Base-by-base conservation (phyloP, 208 protist species). In the Trypanosoma mega region DNA sequence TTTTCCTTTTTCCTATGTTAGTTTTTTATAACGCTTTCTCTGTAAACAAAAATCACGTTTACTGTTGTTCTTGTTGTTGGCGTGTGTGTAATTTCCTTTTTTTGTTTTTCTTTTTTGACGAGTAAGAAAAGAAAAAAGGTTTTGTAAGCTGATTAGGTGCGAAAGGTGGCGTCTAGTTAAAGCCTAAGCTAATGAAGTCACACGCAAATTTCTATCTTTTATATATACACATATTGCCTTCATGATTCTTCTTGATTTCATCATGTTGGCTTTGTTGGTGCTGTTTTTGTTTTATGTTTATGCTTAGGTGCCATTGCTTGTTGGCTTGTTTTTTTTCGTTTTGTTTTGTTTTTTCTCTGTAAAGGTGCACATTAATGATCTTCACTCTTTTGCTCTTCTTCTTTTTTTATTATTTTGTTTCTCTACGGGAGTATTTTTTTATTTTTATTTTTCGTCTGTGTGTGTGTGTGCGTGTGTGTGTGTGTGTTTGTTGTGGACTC, bases 401-500 rank as follows among this genome's bases (percentile, higher is more conserved):
- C 14, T 50, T 30, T 50, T 50, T 24, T 50, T 50, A n/a, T 46
- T 31, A 0, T 39, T 37, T 44, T 46, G 45, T 51, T 43, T 52
- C n/a, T n/a, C n/a, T n/a, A n/a, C n/a, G n/a, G n/a, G 24, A 26
- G 21, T 11, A 8, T 37, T 48, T 56, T 62, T 20, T 30, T 56
- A n/a, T 65, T 11, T 4, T 20, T 52, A 34, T 11, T 11, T 30
- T 31, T 24, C 24, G 30, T 49, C n/a, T 47, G 9, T 50, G 34
- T 52, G 44, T 63, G 31, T 60, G 20, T 0, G 24, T 68, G 26
- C 61, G 24, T 65, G 43, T 54, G 27, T 52, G 31, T 54, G 31
- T 57, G 12, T 34, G n/a, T 37, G 30, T 39, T 4, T 60, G 12
- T 41, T 39, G 3, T 27, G 14, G n/a, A n/a, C n/a, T n/a, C n/a